phyloP scores from a whole-genome alignment of 106 monocot genomes.

The Agapanthus africanus region DNA sequence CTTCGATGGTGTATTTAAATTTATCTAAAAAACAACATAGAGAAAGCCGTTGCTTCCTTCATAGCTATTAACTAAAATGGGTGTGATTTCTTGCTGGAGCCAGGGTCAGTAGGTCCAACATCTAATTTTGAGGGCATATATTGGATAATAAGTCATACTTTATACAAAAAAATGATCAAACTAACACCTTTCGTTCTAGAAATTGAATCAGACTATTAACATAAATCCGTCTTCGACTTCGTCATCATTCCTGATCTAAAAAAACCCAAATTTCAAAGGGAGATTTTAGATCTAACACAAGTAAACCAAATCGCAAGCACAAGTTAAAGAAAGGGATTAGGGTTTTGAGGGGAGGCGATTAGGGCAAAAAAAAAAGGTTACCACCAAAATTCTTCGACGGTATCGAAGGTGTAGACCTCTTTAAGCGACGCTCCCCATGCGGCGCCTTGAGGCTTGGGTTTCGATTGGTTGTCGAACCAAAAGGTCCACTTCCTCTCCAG shows the following conservation, averaged over 20 bases:
- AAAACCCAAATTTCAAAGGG: too few relatives aligned
- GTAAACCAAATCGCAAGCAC: background rate
- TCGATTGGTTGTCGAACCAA: conserved; percentile 95
- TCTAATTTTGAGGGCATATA: too few relatives aligned
- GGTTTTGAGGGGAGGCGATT: background rate
- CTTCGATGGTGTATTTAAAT: too few relatives aligned
- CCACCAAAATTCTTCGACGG: conserved; percentile 97
- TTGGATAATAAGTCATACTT: too few relatives aligned
- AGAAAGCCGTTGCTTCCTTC: too few relatives aligned
- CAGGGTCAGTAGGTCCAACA: too few relatives aligned
- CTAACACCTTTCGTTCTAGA: too few relatives aligned
- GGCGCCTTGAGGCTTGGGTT: conserved; percentile 84
- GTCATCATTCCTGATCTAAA: background rate
- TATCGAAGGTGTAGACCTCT: conserved; percentile 86
- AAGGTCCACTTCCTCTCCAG: conserved; percentile 97
- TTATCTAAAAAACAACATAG: too few relatives aligned
- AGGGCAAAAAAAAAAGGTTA: conserved; percentile 15
- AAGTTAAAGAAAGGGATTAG: background rate
- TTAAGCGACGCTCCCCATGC: conserved; percentile 80
- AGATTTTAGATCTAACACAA: conserved; percentile 3
- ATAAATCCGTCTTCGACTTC: too few relatives aligned
- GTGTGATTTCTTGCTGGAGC: too few relatives aligned
- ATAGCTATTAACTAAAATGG: too few relatives aligned
- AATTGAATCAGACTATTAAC: too few relatives aligned
- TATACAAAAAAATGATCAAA: background rate